Base-by-base conservation (phyloP, 192 early-diverging fungal species). In the Backusella parvicylindrica region DNA sequence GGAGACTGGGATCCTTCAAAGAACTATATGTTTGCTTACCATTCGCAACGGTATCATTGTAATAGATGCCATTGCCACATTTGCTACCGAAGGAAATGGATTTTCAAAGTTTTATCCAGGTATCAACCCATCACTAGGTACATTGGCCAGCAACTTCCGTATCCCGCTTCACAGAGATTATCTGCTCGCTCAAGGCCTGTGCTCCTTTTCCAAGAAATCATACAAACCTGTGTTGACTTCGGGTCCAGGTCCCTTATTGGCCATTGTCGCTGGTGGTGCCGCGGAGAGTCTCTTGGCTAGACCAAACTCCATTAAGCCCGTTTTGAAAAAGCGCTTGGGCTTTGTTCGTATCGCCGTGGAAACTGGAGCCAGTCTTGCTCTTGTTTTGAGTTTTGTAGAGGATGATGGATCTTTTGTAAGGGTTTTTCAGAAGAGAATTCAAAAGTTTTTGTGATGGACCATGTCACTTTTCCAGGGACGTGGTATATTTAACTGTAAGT, bases 251-350 rank as follows among this genome's bases (percentile, higher is more conserved):
- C 81, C 82, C 65, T 90, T 85, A 33, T 88, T 89, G 78, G 87
- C 94, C 53, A 90, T 97, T 64, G 97, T 96, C 8, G 91, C 96
- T 5, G 97, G 96, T 13, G 97, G 97, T 7, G 96, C 96, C 0
- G 84, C 89, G 23, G 97, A 99, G 77, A 86, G 91, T 43, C 86
- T 94, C 43, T 79, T 86, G 33, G 94, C 93, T 6, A 84, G 86
- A 32, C 88, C 89, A 4, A 85, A 86, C 18, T 79, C 84, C 2
- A 81, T 88, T 28, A 89, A 95, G 75, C 81, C 96, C 43, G 89
- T 91, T 1, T 78, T 97, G 72, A 89, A 91, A 75, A 94, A 92
- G 68, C 89, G 96, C 18, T 75, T 92, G 1, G 97, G 97, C 0
- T 99, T 99, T 84, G 88, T 98, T 75, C 92, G 93, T 70, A 83